Evolutionary conservation across 352 stramenopile species (phyloP).

Genomic region (Thraustotheca clavata): DNA sequence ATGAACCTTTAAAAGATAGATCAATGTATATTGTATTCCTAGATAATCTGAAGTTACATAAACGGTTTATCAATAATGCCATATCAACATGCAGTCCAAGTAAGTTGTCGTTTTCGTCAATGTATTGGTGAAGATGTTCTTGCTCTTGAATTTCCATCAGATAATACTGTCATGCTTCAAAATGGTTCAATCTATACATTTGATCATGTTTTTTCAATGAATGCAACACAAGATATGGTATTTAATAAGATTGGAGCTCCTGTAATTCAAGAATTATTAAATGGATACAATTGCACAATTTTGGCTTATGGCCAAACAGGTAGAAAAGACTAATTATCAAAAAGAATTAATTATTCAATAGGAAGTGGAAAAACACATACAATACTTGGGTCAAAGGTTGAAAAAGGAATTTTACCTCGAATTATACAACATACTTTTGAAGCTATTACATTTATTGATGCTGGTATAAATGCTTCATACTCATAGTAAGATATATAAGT

Average conservation of each 20-base stretch:
- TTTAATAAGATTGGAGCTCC: slow-evolving; percentile 39
- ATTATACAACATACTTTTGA: slow-evolving; percentile 15
- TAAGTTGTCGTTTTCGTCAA: slow-evolving; percentile 52
- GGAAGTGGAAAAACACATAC: slow-evolving; percentile 63
- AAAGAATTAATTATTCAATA: background rate
- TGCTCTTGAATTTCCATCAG: slow-evolving; percentile 6
- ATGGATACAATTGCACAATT: slow-evolving; percentile 63
- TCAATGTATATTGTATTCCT: too few relatives aligned
- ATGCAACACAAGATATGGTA: slow-evolving; percentile 33
- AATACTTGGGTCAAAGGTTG: slow-evolving; percentile 29
- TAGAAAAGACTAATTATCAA: too few relatives aligned
- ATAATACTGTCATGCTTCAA: slow-evolving; percentile 13
- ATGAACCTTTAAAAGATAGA: too few relatives aligned
- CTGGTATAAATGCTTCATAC: background rate
- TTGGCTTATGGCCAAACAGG: slow-evolving; percentile 61
- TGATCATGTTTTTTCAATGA: slow-evolving; percentile 35
- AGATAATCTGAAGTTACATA: too few relatives aligned
- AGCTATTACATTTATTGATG: background rate
- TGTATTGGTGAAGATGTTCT: background rate
- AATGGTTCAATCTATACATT: slow-evolving; percentile 28
- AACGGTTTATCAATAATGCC: too few relatives aligned
- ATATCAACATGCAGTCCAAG: slow-evolving; percentile 31
- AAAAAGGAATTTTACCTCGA: slow-evolving; percentile 2
- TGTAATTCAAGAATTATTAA: slow-evolving; percentile 42
- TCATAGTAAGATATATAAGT: background rate